Evolutionary conservation across 306 rosid species (phyloP).

Genomic region (Hylodesmum podocarpum): DNA sequence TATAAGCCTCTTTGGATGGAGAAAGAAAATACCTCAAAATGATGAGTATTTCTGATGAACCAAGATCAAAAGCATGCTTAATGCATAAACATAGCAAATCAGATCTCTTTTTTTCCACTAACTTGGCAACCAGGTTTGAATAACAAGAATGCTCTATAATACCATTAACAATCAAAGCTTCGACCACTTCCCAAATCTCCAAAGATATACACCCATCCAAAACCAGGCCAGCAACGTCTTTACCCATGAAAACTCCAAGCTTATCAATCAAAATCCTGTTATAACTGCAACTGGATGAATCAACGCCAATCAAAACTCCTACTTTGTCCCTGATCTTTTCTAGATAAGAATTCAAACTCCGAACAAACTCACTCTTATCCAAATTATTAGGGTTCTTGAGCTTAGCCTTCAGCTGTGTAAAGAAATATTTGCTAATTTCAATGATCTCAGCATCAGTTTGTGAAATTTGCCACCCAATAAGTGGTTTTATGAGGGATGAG

Average conservation of each 20-base stretch:
- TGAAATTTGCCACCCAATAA: constrained; percentile 65
- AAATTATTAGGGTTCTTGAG: constrained; percentile 40
- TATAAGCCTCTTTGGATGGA: constrained; percentile 46
- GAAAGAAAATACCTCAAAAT: constrained; percentile 74
- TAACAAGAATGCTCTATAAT: constrained; percentile 51
- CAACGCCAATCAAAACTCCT: constrained; percentile 43
- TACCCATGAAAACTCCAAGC: constrained; percentile 46
- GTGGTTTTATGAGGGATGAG: constrained; percentile 39
- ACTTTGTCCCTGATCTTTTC: constrained; percentile 45
- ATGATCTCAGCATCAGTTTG: constrained; percentile 49
- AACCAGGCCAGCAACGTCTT: constrained; percentile 57
- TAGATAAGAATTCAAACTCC: constrained; percentile 50
- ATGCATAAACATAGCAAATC: constrained; percentile 67
- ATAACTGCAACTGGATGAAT: constrained; percentile 36
- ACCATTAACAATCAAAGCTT: constrained; percentile 59
- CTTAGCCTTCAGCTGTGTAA: constrained; percentile 46
- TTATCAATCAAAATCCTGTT: constrained; percentile 47
- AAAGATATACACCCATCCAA: constrained; percentile 63
- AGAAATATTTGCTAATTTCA: constrained; percentile 54
- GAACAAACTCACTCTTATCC: constrained; percentile 49
- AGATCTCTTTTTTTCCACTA: constrained; percentile 61
- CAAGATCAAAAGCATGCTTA: constrained; percentile 62
- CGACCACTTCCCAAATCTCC: constrained; percentile 77
- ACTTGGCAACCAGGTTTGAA: constrained; percentile 42
- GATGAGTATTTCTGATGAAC: constrained; percentile 57